Conservation (phyloP, 805 yeast genomes). For the Starmerella ratchasimensis region DNA sequence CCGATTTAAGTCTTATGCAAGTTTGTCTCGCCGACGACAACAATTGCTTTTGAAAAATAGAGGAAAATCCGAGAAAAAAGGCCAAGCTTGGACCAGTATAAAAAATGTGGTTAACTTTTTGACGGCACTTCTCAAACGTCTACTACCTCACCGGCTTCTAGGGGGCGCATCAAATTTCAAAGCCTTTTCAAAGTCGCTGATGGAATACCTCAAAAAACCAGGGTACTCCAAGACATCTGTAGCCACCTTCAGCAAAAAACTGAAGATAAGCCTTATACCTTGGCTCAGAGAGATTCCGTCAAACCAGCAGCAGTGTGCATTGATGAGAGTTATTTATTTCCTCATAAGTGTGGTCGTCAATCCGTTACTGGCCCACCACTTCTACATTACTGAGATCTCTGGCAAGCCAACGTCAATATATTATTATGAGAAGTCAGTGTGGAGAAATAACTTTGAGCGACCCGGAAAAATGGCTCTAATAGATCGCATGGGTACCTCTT, state of each 20-base stretch:
- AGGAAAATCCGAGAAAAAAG: neutral
- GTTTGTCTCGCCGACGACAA: no score
- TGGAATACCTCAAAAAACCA: slow-evolving; percentile 4
- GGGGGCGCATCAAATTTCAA: slow-evolving; percentile 1
- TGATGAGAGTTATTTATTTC: slow-evolving; percentile 43
- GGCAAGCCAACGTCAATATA: slow-evolving; percentile 9
- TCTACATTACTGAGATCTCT: slow-evolving; percentile 51
- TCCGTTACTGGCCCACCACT: slow-evolving; percentile 38
- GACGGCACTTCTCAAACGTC: neutral
- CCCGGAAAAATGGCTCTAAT: no score
- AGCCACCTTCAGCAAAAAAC: slow-evolving; percentile 23
- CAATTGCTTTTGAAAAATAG: no score
- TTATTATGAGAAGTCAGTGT: slow-evolving; percentile 9
- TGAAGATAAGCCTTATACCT: slow-evolving; percentile 33
- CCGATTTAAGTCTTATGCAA: no score
- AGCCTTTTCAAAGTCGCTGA: neutral
- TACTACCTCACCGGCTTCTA: slow-evolving; percentile 1
- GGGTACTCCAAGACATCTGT: slow-evolving; percentile 1
- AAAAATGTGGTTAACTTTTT: neutral
- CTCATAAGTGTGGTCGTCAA: slow-evolving; percentile 36
- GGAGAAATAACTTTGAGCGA: slow-evolving; percentile 31
- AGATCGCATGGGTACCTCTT: no score
- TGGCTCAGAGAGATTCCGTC: slow-evolving; percentile 36
- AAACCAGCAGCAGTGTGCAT: slow-evolving; percentile 33
- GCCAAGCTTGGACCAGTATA: neutral